Conservation (phyloP, 495 filamentous ascomycete genomes). For the Lepidopterella palustris region DNA sequence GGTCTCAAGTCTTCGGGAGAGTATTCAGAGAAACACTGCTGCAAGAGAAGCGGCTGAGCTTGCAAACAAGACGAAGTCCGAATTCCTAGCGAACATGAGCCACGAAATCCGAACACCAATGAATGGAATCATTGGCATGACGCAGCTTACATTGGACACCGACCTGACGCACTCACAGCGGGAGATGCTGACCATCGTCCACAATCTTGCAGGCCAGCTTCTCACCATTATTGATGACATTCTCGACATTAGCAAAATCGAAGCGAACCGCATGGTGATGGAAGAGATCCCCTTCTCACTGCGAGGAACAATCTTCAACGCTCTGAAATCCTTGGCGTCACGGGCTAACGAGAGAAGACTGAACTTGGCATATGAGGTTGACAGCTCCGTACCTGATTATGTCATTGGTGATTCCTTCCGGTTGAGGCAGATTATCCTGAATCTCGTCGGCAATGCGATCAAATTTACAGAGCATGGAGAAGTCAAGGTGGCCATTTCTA, state of each 20-base stretch:
- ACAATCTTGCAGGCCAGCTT: conserved; percentile 93
- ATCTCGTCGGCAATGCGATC: conserved; percentile 75
- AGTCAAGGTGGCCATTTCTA: conserved; percentile 86
- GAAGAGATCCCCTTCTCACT: conserved; percentile 97
- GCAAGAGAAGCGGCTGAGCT: conserved; percentile 94
- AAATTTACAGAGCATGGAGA: conserved; percentile 98
- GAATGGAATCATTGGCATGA: conserved; percentile 86
- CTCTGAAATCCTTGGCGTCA: conserved; percentile 89
- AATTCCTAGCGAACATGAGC: conserved; percentile 98
- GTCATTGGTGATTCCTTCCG: conserved; percentile 97
- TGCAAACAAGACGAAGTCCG: conserved; percentile 97
- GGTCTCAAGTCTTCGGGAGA: conserved; percentile 91
- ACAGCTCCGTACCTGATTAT: conserved; percentile 90
- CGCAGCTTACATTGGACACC: conserved; percentile 91
- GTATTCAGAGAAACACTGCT: conserved; percentile 95
- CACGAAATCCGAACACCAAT: conserved; percentile 98
- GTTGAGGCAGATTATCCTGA: conserved; percentile 87
- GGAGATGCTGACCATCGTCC: conserved; percentile 98
- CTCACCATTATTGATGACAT: conserved; percentile 99
- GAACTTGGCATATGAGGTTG: conserved; percentile 88
- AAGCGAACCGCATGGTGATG: conserved; percentile 99
- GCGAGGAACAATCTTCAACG: conserved; percentile 93
- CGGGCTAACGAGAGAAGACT: conserved; percentile 97
- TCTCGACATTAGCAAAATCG: conserved; percentile 98
- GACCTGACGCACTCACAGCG: conserved; percentile 91